Base-by-base conservation (phyloP, 352 stramenopile species). In the Bremia lactucae region DNA sequence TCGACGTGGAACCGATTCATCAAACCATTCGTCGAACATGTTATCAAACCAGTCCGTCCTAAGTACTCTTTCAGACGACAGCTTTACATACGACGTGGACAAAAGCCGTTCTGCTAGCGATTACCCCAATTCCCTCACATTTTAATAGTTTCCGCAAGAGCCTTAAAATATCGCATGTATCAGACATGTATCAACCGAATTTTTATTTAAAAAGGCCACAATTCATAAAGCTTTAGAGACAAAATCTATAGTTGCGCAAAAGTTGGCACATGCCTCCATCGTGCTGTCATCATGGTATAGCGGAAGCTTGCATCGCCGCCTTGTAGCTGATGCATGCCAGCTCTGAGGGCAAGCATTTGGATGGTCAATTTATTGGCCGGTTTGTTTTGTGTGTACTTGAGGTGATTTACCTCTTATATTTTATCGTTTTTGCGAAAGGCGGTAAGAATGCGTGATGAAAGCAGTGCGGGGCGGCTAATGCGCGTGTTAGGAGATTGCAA, bases 21-120 rank as follows among this genome's bases (percentile, higher is more conserved):
- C 70, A 28, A 52, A 72, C 42, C 57, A 62, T 23, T 87, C 71
- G 23, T 73, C 72, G 26, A 52, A 75, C 42, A 52, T 59, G 24
- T 87, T 69, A 21, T 75, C 70, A 25, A 54, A 75, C 46, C 52
- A 67, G 33, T 86, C 73, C 10, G 65, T 73, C 18, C 34, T 79
- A 23, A 87, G 74, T 35, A 52, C 62, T 36, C 67, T 65, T 2
- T 87, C 74, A 1, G 65, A 83, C 20, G 72, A 84, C 31, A 78
- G 77, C 16, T 49, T 57, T 7, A 68, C 49, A 6, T 83, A 77
- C 49, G 65, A 81, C 19, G 37, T 46, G 18, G 46, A 65, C 21
- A 65, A 52, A 36, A 36, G 42, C 4, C 47, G 34, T n/a, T n/a
- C n/a, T n/a, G n/a, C n/a, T n/a, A n/a, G n/a, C 19, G 25, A 36